Base-by-base conservation (phyloP, 768 basidiomycete species). In the Basidioascus undulatus region DNA sequence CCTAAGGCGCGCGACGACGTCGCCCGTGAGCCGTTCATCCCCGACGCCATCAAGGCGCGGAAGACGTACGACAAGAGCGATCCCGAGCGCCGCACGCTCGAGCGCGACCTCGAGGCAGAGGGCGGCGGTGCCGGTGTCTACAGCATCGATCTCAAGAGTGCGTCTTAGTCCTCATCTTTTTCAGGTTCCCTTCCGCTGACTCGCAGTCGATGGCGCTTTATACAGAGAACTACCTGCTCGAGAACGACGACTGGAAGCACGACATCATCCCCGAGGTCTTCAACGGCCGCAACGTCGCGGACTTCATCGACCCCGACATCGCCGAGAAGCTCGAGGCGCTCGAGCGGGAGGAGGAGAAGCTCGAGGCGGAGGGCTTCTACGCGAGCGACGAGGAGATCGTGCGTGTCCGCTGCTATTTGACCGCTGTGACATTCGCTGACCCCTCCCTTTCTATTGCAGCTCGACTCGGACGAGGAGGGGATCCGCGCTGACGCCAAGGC, bases 271-370 rank as follows among this genome's bases (percentile, higher is more conserved):
- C 92, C n/a, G 92, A 98, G 58, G 81, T 98, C 53, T 74, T 83
- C 75, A 74, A 94, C 49, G 92, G 92, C 62, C 94, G 94, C 70
- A 98, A 98, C 62, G 62, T 96, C 39, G 89, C 87, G 19, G 92
- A 98, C 65, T 98, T 98, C 47, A 80, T 96, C 58, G 89, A 96
- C 59, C 78, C 84, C 18, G 92, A 98, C 53, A 96, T 98, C 45
- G 74, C 72, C 16, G 87, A 87, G 60, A 89, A 86, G 61, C 74
- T 98, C 35, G 89, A 94, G 53, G 89, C 84, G 11, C 72, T 98
- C 43, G 89, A 98, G 60, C 72, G 81, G 15, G 92, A 96, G 56
- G 92, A 98, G 59, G 89, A 89, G 59, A 71, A 70, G 49, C 69
- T 98, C n/a, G 66, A 83, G 56, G 76, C 74, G 1, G 83, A 94